A percentile compares a stretch with the other conserved stretches of the same genome.
phyloP scores from a whole-genome alignment of 176 grass and related monocot genomes.

The Triticum urartu region DNA sequence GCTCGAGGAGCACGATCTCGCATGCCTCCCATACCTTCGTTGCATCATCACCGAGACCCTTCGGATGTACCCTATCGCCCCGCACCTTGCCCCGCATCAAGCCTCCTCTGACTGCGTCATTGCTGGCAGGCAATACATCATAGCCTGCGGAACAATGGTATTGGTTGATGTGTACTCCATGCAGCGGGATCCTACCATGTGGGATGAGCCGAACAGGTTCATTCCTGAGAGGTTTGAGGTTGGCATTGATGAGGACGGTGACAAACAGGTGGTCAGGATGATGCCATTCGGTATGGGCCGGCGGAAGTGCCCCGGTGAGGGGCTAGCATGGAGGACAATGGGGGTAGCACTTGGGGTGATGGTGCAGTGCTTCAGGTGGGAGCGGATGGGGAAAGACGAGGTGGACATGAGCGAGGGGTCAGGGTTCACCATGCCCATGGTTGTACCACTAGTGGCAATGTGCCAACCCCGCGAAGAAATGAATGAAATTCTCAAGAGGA shows the following conservation, averaged over 20 bases:
- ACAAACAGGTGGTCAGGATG: constrained; percentile 26
- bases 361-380: constrained; percentile 64
- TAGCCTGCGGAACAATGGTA: constrained; percentile 32
- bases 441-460: constrained; percentile 23
- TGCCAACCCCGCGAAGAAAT: constrained; percentile 34
- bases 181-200: constrained; percentile 23
- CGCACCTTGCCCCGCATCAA: constrained; percentile 24
- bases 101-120: background rate
- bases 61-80: constrained; percentile 17
- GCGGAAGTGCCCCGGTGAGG: constrained; percentile 48
- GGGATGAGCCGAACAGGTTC: constrained; percentile 30
- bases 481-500: background rate
- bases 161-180: constrained; percentile 48
- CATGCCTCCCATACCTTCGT: constrained; percentile 42
- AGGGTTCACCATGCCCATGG: constrained; percentile 71
- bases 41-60: constrained; percentile 45
- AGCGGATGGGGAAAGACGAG: background rate
- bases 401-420: constrained; percentile 61
- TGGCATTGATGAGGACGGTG: background rate
- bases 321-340: constrained; percentile 20
- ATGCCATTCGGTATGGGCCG: constrained; percentile 57
- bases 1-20: constrained; percentile 44
- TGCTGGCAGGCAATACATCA: background rate
- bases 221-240: constrained; percentile 37
- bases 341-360: constrained; percentile 32